Evolutionary conservation across 2,329 filamentous ascomycete genomes (phyloP), one percentile per base, ranked within the genome.

Genomic region (Apiospora aurea): DNA sequence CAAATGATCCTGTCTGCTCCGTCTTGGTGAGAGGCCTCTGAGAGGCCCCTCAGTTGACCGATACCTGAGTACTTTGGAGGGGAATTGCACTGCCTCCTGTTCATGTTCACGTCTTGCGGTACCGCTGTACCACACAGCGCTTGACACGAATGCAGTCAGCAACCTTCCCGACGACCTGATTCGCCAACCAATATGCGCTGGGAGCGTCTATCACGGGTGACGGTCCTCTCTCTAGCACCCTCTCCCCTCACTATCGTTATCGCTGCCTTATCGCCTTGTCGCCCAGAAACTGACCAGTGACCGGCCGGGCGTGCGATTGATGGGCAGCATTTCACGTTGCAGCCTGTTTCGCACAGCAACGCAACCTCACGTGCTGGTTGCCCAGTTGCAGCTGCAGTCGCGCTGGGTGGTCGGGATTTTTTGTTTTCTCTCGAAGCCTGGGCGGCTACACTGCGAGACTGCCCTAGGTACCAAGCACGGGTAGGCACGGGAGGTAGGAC

Each of bases 271-370:
- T 64, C 57, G 57, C 34, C 34, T 29, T 29, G 57, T 6, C 57
- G 29, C 26, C 13, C 57, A n/a, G 29, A 38, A 61, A 38, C 29
- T 64, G 34, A 14, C 57, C 29, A 38, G 34, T 38, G 34, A 38
- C 34, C 34, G 4, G 34, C 34, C 34, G 53, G 53, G 53, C 53
- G 53, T 61, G 38, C 16, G 18, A 61, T n/a, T 18, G 29, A 38
- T 16, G 26, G 51, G 38, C 57, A 18, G 57, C 18, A 64, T 64
- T 64, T 18, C 41, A 2, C 10, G 41, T 43, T 43, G 41, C 57
- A 64, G 57, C 57, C 57, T 41, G 57, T 64, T 64, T 64, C 57
- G n/a, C 57, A 64, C 57, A n/a, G 57, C 29, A 64, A 64, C 57
- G 57, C 34, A 64, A 41, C 57, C 57, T 64, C 57, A 64, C 57